phyloP scores from a whole-genome alignment of 352 stramenopile genomes.

The Phytopythium boreale region DNA sequence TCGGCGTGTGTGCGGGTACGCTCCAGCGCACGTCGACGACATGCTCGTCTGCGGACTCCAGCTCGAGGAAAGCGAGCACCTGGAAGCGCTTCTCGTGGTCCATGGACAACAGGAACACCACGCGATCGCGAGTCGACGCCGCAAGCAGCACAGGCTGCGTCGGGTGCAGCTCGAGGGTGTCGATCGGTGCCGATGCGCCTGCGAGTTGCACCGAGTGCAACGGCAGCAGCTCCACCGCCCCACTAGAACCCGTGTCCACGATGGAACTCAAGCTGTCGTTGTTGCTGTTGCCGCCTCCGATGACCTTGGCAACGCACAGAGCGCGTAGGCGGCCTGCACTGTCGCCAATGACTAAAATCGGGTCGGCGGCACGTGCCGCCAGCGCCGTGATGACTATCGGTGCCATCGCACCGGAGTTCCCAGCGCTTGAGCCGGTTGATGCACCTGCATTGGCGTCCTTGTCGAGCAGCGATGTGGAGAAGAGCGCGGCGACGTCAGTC shows the following conservation, averaged over 20 bases:
- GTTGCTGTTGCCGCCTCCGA: conserved; percentile 23
- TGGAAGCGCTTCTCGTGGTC: conserved; percentile 72
- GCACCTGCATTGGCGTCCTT: conserved; percentile 2
- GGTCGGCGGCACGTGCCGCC: conserved; percentile 41
- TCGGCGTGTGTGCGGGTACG: conserved; percentile 25
- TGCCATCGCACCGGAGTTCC: background rate
- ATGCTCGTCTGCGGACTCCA: conserved; percentile 32
- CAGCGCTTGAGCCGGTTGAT: conserved; percentile 1
- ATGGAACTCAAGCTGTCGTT: conserved; percentile 1
- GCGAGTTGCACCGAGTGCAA: conserved; percentile 59
- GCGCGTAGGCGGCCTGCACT: conserved; percentile 52
- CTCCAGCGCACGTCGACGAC: conserved; percentile 67
- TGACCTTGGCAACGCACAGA: conserved; percentile 47
- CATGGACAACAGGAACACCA: conserved; percentile 59
- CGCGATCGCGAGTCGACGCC: conserved; percentile 40
- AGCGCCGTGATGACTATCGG: conserved; percentile 44
- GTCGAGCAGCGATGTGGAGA: conserved; percentile 17
- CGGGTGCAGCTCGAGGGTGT: conserved; percentile 58
- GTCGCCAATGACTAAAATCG: conserved; percentile 61
- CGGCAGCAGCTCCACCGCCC: conserved; percentile 54
- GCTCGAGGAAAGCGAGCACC: conserved; percentile 47
- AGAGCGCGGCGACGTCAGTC: conserved; percentile 35
- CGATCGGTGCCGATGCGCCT: conserved; percentile 22
- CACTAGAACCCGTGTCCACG: background rate
- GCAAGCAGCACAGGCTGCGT: conserved; percentile 51